Evolutionary conservation across 495 filamentous ascomycete genomes (phyloP).

Genomic region (Aspergillus carlsbadensis): DNA sequence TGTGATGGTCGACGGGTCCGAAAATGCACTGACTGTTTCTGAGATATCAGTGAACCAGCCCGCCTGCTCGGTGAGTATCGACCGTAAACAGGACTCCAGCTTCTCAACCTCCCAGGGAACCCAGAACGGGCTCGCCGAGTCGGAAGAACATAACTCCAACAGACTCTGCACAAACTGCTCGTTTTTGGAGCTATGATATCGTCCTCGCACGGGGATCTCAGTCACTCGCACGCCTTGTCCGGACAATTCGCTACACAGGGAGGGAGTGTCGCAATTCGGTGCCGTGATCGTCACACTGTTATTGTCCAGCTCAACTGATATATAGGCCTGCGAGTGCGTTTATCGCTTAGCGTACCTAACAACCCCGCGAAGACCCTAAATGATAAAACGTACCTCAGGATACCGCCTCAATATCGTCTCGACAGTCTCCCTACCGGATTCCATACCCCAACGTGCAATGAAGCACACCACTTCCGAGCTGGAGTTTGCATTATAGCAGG

Average conservation of each 20-base stretch:
- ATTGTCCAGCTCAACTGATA: neutral
- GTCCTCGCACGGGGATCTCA: neutral
- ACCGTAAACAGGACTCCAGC: neutral
- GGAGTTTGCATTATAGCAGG: too few species aligned
- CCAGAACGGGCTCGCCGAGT: neutral
- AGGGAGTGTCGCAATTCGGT: neutral
- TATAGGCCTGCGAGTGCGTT: neutral
- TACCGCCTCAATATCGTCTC: neutral
- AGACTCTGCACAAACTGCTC: neutral
- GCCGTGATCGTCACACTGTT: slow-evolving; percentile 1
- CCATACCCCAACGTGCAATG: slow-evolving; percentile 3
- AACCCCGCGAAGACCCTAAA: neutral
- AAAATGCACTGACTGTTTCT: neutral
- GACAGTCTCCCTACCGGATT: neutral
- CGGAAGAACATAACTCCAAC: neutral
- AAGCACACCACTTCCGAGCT: neutral
- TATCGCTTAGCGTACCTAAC: neutral
- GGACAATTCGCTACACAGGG: neutral
- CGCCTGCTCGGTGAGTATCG: neutral
- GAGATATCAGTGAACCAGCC: neutral
- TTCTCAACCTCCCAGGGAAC: neutral
- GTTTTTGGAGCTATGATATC: neutral
- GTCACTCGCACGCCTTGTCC: neutral
- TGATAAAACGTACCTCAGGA: neutral
- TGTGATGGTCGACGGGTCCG: neutral